Base-by-base conservation (phyloP, 805 yeast genomes). In the Spathaspora sp. region DNA sequence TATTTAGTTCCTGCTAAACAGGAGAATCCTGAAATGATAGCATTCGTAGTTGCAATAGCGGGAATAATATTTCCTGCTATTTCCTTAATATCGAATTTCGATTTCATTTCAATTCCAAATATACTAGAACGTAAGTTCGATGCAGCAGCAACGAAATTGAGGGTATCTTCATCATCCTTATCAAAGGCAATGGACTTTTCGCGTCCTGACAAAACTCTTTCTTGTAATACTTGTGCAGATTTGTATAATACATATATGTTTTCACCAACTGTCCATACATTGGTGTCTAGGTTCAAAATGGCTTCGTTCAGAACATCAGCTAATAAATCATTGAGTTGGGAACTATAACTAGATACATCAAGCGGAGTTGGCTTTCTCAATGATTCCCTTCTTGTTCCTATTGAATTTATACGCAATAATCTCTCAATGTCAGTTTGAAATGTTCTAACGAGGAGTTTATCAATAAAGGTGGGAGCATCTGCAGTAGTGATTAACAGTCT, bases 61-160 rank as follows among this genome's bases (percentile, higher is more conserved):
- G 99, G 99, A 42, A 94, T 94, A 60, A 94, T 94, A 67, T 93
- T 94, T 5, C 99, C 99, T 0, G 99, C 99, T 56, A 93, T 91
- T 61, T 88, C 96, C 65, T 94, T 94, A 55, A 88, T 81, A 54
- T 90, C 96, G 63, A 96, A 94, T 53, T 88, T 85, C 2, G 94
- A 77, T 63, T 87, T 86, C 48, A 74, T 58, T 32, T 84, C 87
- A 51, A 92, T 91, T 20, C 77, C 73, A 63, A 92, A 93, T 2
- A 88, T 77, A 47, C 61, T 62, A 0, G 93, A 85, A 56, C 97
- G 77, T 46, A 92, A 74, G 60, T 91, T 90, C 0, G 97, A 83
- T 1, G 97, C 83, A 0, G 97, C 83, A 2, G 83, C 86, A 4
- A 96, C 97, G 69, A 94, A 94, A 59, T 86, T 79, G 50, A 94